Conservation (phyloP, 305 asterid species). For the Fraxinus angustifolia region DNA sequence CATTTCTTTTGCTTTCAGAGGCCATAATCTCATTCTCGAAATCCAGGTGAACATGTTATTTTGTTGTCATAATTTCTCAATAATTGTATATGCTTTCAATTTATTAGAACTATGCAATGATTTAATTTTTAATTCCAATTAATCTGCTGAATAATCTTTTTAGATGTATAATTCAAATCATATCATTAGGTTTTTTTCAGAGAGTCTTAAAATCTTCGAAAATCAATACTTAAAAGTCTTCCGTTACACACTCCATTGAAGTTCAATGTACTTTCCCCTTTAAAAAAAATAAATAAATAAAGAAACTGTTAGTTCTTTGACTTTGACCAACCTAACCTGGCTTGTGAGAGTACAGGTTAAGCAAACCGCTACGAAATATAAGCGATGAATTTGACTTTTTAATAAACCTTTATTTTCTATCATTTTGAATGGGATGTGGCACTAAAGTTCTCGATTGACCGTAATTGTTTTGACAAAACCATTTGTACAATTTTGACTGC, state of each 20-base stretch:
- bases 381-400: not conserved
- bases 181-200: not conserved
- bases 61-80: not conserved
- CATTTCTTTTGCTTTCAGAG: constrained; percentile 82
- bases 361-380: not conserved
- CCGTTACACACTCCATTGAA: not conserved
- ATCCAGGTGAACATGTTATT: constrained; percentile 56
- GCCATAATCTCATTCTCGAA: constrained; percentile 87
- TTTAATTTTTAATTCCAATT: not conserved
- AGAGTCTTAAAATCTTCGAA: not conserved
- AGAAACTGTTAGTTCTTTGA: not conserved
- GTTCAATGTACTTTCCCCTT: not conserved
- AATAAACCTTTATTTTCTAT: not conserved
- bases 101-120: not conserved
- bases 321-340: not conserved
- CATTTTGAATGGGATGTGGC: not conserved
- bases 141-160: not conserved
- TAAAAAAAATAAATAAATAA: not conserved
- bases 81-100: not conserved
- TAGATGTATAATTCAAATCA: not conserved
- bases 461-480: not conserved
- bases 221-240: not conserved
- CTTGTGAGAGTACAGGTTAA: not conserved
- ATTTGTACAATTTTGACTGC: not conserved
- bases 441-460: not conserved